These are phyloP conservation scores for Fragilariopsis cylindrus DNA, from an alignment of 108 stramenopile genomes.

Conservation along the genomic window DNA sequence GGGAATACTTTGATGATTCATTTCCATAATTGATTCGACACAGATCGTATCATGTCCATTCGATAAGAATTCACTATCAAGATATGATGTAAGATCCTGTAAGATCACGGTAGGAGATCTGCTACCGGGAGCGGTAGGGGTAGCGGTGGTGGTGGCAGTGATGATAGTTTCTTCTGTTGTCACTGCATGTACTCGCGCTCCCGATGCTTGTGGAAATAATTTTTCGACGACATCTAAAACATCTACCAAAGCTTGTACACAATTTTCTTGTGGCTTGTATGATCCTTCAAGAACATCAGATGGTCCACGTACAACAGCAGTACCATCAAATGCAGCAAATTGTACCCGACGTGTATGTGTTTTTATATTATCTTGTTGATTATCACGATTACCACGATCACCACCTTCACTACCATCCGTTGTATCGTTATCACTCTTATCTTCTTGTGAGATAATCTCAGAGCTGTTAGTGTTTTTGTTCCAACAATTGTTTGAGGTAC, in stretches of 20 bases:
- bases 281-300: constrained; percentile 33
- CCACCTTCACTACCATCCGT: neutral
- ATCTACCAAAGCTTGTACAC: constrained; percentile 3
- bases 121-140: neutral
- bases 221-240: constrained; percentile 13
- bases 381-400: neutral
- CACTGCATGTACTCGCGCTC: neutral
- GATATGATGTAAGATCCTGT: constrained; percentile 17
- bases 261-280: constrained; percentile 14
- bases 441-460: too few species aligned
- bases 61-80: constrained; percentile 8
- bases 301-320: constrained; percentile 29
- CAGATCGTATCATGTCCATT: constrained; percentile 8
- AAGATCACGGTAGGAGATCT: neutral
- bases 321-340: constrained; percentile 38
- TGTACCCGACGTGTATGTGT: constrained; percentile 18
- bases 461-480: neutral
- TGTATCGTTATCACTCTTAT: neutral
- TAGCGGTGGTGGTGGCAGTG: too few species aligned
- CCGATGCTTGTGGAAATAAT: neutral
- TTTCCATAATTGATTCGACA: constrained; percentile 9
- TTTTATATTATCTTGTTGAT: neutral
- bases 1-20: constrained; percentile 16
- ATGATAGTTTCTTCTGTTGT: too few species aligned
- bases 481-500: neutral